Base-by-base conservation (phyloP, 225 moss, liverwort and hornwort species). In the Marchantia polymorpha region DNA sequence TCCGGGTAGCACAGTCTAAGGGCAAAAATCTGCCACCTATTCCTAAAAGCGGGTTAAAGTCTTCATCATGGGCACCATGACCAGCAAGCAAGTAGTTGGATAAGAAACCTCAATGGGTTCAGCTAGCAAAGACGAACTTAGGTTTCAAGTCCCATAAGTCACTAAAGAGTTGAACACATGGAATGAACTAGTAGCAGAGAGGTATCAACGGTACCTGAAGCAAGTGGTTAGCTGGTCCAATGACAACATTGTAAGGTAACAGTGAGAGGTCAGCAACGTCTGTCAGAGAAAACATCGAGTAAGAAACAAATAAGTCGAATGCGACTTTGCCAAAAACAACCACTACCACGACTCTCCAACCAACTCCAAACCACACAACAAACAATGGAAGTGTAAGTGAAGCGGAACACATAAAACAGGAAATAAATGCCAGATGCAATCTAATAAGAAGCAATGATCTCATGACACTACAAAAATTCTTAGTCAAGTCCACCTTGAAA, bases 141-240 rank as follows among this genome's bases (percentile, higher is more conserved):
- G 14, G 25, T 49, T 76, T 20, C 48, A 64, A 13, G 27, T 77
- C 76, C 61, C 39, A 52, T 49, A 26, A 23, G 49, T 60, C 47
- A 63, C 12, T 78, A 22, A 52, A 64, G 29, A 26, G 67, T 58
- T 53, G 30, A 48, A 64, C 8, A 39, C 69, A 53, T 8, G 65
- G 1, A 69, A 53, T 8, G 65, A 7, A 69, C 16, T 79, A 53
- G 69, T 69, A 69, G 67, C 68, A 56, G 52, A 55, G 54, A 56
- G 54, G 69, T 69, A 52, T 70, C 27, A 61, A 79, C 69, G 53
- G 25, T 79, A 79, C 78, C 78, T 79, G 78, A 17, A 69, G 77
- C 23, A 14, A 53, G 69, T 69, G 53, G 68, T 55, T 31, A 52
- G 69, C 60, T 54, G 78, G 22, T 69, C 69, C 67, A 68, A 56